Conservation (phyloP, 345 rosid genomes). For the Nasturtium officinale region DNA sequence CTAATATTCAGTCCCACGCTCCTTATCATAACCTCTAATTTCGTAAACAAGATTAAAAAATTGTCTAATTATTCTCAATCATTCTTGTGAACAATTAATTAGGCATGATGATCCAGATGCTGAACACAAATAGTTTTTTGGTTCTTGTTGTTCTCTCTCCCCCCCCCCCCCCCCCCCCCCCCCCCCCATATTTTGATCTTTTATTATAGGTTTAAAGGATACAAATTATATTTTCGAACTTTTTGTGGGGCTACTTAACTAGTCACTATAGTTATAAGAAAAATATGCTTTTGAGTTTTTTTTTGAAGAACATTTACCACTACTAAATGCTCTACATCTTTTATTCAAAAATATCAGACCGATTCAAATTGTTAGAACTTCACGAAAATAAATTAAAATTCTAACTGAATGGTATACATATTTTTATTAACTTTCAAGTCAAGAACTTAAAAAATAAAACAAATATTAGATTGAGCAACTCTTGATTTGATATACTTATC, state of each 20-base stretch:
- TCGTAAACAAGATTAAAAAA: constrained; percentile 24
- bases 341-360: background rate
- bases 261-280: background rate
- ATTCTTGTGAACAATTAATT: constrained; percentile 1
- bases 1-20: constrained; percentile 21
- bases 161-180: too few relatives aligned
- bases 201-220: background rate
- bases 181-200: background rate
- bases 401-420: background rate
- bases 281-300: too few relatives aligned
- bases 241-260: background rate
- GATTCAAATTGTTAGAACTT: background rate
- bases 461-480: background rate
- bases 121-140: background rate
- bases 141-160: background rate
- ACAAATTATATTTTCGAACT: background rate
- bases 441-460: background rate
- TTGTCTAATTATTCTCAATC: constrained; percentile 2
- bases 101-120: constrained; percentile 8
- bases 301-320: too few relatives aligned
- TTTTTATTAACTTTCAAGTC: background rate
- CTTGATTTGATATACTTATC: background rate
- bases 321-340: background rate
- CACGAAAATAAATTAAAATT: background rate
- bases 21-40: constrained; percentile 13